phyloP scores from a whole-genome alignment of 2,329 filamentous ascomycete genomes.

The Penicillium aurantiogriseum region DNA sequence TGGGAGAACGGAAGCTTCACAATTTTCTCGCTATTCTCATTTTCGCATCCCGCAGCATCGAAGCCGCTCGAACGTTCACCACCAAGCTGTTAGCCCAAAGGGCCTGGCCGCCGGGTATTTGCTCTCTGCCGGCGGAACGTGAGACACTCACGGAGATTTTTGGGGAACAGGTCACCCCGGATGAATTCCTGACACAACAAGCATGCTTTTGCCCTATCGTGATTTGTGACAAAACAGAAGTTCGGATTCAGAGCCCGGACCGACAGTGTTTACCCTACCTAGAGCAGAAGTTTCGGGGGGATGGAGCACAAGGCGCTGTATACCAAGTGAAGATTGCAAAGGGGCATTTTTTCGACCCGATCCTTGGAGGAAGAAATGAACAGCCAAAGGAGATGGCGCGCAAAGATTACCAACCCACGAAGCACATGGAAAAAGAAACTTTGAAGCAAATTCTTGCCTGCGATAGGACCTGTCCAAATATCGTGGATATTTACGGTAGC shows the following conservation, averaged over 20 bases:
- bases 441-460: neutral
- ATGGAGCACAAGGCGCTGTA: neutral
- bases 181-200: neutral
- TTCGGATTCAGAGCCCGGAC: neutral
- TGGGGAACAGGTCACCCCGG: neutral
- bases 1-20: neutral
- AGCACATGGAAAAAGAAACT: neutral
- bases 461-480: neutral
- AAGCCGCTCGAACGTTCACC: neutral
- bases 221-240: neutral
- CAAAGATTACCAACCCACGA: neutral
- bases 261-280: neutral
- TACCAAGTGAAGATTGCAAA: neutral
- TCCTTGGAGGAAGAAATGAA: neutral
- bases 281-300: neutral
- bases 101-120: neutral
- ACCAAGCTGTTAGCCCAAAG: neutral
- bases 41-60: neutral
- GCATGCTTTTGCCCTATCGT: neutral
- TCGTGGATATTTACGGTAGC: neutral
- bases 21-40: neutral
- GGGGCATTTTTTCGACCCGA: neutral
- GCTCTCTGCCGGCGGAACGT: neutral
- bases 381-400: neutral
- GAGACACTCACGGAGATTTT: neutral